phyloP scores from a whole-genome alignment of 2,329 filamentous ascomycete species.

The Aspergillus jensenii region DNA sequence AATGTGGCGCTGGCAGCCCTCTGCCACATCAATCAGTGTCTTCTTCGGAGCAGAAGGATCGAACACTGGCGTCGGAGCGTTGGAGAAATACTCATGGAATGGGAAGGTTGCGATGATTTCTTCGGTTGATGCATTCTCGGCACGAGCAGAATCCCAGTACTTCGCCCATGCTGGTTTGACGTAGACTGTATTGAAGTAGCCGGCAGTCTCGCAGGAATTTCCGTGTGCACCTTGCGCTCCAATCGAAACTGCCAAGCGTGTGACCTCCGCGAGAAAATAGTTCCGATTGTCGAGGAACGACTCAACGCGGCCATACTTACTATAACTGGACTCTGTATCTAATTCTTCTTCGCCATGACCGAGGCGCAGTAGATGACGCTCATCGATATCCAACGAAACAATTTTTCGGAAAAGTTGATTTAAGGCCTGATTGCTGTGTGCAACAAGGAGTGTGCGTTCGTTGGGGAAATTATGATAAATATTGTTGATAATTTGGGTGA shows the following conservation, averaged over 20 bases:
- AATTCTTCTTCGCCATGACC: conserved; percentile 96
- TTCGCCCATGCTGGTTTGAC: conserved; percentile 84
- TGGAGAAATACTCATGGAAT: conserved; percentile 82
- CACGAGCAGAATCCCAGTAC: conserved; percentile 68
- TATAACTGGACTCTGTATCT: conserved; percentile 80
- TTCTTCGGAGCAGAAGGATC: conserved; percentile 64
- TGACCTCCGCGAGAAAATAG: conserved; percentile 76
- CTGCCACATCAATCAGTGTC: conserved; percentile 70
- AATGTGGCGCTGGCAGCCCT: conserved; percentile 86
- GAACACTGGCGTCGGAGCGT: conserved; percentile 85
- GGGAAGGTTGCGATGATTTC: conserved; percentile 76
- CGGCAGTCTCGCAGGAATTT: conserved; percentile 92
- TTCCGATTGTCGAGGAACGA: conserved; percentile 89
- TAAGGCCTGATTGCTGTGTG: conserved; percentile 95
- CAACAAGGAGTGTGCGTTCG: conserved; percentile 87
- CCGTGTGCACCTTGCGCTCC: conserved; percentile 90
- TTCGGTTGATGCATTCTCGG: conserved; percentile 56
- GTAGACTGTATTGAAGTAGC: conserved; percentile 94
- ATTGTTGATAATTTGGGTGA: conserved; percentile 97
- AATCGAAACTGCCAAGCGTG: conserved; percentile 79
- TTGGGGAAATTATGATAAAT: conserved; percentile 97
- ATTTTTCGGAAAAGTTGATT: conserved; percentile 99
- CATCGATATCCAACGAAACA: conserved; percentile 91
- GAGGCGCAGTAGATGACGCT: conserved; percentile 85
- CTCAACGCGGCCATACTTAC: conserved; percentile 91